Conservation (phyloP, 805 yeast genomes). For the Myxozyma kluyveri region DNA sequence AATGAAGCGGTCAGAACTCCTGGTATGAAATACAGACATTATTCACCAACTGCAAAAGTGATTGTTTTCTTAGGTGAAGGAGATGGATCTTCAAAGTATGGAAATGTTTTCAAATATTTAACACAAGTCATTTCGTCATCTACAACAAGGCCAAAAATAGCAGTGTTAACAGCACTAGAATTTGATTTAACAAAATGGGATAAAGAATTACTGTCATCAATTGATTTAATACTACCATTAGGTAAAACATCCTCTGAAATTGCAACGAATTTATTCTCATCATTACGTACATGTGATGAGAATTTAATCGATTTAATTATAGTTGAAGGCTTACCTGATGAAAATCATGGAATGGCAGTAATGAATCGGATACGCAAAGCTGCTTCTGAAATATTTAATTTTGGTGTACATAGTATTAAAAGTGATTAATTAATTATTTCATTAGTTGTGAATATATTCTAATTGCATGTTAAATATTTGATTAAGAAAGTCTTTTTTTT, state of each 20-base stretch:
- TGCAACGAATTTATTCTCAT: conserved; percentile 70
- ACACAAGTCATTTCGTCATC: neutral
- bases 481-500: no score
- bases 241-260: conserved; percentile 58
- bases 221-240: conserved; percentile 31
- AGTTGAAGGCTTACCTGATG: conserved; percentile 77
- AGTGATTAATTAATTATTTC: no score
- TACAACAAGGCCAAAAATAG: conserved; percentile 14
- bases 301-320: conserved; percentile 64
- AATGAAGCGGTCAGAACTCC: conserved; percentile 78
- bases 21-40: conserved; percentile 96
- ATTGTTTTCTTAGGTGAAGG: conserved; percentile 56
- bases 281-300: conserved; percentile 68
- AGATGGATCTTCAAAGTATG: conserved; percentile 38
- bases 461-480: no score
- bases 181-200: conserved; percentile 15
- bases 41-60: conserved; percentile 86
- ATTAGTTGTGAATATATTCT: no score
- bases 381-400: conserved; percentile 49
- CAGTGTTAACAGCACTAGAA: conserved; percentile 21
- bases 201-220: neutral
- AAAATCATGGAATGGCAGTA: conserved; percentile 83
- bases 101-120: conserved; percentile 12
- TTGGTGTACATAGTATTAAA: conserved; percentile 8
- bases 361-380: conserved; percentile 91